Evolutionary conservation across 345 rosid species (phyloP).

Genomic region (Syzygium aqueum): DNA sequence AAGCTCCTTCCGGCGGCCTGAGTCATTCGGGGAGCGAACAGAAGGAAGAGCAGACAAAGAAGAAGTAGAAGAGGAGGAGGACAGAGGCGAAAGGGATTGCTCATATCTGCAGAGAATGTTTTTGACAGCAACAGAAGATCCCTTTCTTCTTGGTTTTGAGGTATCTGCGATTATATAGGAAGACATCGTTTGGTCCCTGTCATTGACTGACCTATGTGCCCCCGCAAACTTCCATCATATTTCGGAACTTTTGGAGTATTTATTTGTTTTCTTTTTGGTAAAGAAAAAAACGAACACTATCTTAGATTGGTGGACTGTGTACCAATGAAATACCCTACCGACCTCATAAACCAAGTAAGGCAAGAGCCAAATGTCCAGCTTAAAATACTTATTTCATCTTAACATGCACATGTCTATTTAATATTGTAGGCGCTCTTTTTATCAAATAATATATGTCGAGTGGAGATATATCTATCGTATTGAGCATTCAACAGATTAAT

Average conservation of each 20-base stretch:
- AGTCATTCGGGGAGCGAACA: background rate
- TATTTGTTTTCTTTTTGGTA: background rate
- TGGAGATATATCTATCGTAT: background rate
- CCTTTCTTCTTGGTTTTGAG: background rate
- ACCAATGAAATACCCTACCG: background rate
- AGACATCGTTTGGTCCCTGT: background rate
- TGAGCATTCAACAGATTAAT: background rate
- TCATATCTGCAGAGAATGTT: background rate
- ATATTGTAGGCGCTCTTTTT: background rate
- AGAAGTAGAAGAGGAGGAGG: background rate
- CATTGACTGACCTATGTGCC: background rate
- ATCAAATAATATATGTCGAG: background rate
- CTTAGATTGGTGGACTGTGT: background rate
- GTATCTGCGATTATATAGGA: background rate
- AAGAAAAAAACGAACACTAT: background rate
- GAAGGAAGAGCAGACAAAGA: background rate
- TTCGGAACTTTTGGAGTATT: background rate
- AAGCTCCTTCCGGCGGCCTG: background rate
- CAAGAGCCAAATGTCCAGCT: background rate
- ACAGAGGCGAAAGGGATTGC: background rate
- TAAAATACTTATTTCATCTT: background rate
- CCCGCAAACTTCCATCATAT: background rate
- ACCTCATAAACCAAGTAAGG: background rate
- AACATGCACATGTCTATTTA: background rate
- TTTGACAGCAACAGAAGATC: background rate